Conservation (phyloP, 257 asterid genomes). For the Fraxinus anomala region DNA sequence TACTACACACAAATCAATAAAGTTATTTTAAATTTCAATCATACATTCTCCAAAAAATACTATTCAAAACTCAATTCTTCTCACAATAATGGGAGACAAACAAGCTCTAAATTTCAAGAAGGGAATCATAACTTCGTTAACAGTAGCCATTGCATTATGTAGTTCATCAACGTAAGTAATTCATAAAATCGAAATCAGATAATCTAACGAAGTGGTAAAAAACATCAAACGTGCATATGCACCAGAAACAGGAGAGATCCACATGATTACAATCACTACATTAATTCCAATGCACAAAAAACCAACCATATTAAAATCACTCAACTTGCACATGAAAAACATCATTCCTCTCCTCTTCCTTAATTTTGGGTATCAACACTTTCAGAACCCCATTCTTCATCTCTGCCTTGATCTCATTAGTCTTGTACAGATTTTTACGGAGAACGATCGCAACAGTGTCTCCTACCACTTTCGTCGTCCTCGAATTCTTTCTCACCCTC, state of each 20-base stretch:
- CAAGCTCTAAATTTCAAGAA: too few relatives aligned
- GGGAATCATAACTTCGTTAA: too few relatives aligned
- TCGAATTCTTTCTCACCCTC: conserved; percentile 2
- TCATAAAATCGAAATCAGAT: too few relatives aligned
- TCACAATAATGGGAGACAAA: too few relatives aligned
- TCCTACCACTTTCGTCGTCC: conserved; percentile 11
- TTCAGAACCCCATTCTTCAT: conserved; percentile 19
- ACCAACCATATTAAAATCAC: background rate
- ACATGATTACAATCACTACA: background rate
- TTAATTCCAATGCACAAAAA: background rate
- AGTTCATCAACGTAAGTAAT: too few relatives aligned
- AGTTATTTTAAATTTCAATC: too few relatives aligned
- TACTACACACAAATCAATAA: too few relatives aligned
- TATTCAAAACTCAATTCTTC: too few relatives aligned
- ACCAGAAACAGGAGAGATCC: background rate
- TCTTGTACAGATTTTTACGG: background rate
- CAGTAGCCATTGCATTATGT: too few relatives aligned
- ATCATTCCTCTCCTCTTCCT: conserved; percentile 18
- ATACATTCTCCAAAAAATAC: too few relatives aligned
- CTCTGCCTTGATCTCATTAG: conserved; percentile 9
- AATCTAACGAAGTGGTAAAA: too few relatives aligned
- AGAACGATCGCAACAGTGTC: background rate
- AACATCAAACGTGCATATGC: background rate
- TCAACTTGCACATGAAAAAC: conserved; percentile 3
- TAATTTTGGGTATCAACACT: background rate